These are phyloP conservation scores for Arthrobotrys pseudoclavata DNA, from an alignment of 2,329 filamentous ascomycete species.

Conservation along the genomic window DNA sequence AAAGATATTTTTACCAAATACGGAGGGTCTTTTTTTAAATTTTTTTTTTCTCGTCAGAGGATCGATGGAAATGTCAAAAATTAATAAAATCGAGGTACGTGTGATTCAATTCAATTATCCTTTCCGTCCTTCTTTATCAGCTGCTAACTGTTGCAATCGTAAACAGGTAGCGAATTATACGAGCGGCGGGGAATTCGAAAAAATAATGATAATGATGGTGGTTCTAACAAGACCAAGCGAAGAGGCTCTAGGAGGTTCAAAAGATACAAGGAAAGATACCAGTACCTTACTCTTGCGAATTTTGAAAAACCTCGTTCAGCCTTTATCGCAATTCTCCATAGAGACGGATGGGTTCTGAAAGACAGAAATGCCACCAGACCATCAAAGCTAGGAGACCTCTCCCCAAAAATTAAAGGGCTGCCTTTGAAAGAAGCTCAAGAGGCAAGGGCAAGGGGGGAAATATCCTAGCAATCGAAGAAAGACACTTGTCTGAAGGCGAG, in stretches of 20 bases:
- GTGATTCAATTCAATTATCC: constrained; percentile 1
- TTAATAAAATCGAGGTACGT: not conserved
- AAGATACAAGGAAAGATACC: constrained; percentile 57
- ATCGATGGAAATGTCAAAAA: not conserved
- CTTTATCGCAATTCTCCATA: constrained; percentile 60
- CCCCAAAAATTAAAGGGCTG: not conserved
- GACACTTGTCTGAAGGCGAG: not conserved
- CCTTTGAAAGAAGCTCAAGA: not conserved
- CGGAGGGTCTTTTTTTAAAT: not conserved
- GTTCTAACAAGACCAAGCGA: not conserved
- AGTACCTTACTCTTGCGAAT: constrained; percentile 55
- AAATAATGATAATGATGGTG: not conserved
- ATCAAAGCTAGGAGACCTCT: constrained; percentile 14
- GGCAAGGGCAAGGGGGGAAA: not conserved
- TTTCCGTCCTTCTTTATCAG: not conserved
- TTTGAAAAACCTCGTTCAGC: constrained; percentile 59
- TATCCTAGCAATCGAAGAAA: constrained; percentile 1
- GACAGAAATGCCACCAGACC: constrained; percentile 39
- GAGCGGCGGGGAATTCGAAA: not conserved
- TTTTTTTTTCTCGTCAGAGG: not conserved
- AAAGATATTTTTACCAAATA: not conserved
- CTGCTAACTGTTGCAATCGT: constrained; percentile 1
- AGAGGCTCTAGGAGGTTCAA: constrained; percentile 47
- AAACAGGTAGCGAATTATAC: not conserved
- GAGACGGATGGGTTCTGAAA: constrained; percentile 49